Evolutionary conservation across 192 early-diverging fungal genomes (phyloP).

Genomic region (Lobosporangium transversale): DNA sequence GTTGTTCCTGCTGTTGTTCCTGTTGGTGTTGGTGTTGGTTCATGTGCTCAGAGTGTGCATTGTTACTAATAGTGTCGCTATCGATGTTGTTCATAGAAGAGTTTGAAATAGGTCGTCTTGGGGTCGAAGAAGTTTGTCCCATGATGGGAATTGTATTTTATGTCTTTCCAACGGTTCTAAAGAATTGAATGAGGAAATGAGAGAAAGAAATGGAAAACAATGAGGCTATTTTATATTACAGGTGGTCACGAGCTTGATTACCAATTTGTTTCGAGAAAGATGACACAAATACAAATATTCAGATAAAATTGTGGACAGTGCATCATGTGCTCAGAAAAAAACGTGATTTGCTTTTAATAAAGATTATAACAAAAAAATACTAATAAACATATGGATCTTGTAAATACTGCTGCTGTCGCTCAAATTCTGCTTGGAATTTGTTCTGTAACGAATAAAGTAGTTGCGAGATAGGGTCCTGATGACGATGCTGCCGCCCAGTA

Average conservation of each 20-base stretch:
- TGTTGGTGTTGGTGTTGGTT: slow-evolving; percentile 11
- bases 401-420: slow-evolving; percentile 37
- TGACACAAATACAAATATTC: too few species aligned
- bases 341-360: not conserved
- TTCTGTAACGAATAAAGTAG: slow-evolving; percentile 13
- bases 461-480: slow-evolving; percentile 40
- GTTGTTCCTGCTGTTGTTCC: slow-evolving; percentile 6
- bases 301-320: not conserved
- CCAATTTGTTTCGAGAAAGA: too few species aligned
- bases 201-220: not conserved
- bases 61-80: not conserved
- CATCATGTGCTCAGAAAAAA: not conserved
- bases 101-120: not conserved
- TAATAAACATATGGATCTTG: slow-evolving; percentile 31
- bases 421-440: slow-evolving; percentile 37
- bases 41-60: not conserved
- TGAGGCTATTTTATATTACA: too few species aligned
- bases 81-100: not conserved
- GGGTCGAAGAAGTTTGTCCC: slow-evolving; percentile 36
- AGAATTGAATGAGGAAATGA: not conserved
- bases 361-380: not conserved
- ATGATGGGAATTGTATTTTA: slow-evolving; percentile 8
- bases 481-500: not conserved
- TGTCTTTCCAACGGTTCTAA: too few species aligned
- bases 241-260: too few species aligned